A percentile compares a stretch with the other conserved stretches of the same genome.
Evolutionary conservation across 228 moss, liverwort and hornwort genomes (phyloP).

Genomic region (Sphagnum magellanicum): DNA sequence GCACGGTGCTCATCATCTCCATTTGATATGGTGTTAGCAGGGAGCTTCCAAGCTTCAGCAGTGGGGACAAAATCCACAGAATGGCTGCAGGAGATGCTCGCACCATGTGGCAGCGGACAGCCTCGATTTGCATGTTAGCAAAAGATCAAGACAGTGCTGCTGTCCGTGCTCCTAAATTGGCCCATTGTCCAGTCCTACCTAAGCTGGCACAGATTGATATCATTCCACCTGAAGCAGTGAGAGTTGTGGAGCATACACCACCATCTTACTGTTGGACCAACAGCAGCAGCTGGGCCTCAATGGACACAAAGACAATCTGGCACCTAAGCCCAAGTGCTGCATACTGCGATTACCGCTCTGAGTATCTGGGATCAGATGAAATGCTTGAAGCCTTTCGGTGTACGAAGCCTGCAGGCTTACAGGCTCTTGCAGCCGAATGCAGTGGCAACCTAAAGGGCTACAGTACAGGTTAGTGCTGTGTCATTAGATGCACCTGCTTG

Average conservation of each 20-base stretch:
- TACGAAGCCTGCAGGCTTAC: conserved; percentile 43
- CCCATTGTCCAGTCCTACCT: conserved; percentile 20
- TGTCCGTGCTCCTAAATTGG: conserved; percentile 59
- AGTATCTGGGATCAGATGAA: conserved; percentile 54
- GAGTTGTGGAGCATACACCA: conserved; percentile 1
- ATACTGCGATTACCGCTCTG: conserved; percentile 50
- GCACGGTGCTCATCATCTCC: too few relatives aligned
- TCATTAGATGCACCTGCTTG: neutral
- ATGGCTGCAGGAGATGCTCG: conserved; percentile 79
- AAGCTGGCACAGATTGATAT: conserved; percentile 10
- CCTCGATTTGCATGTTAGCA: conserved; percentile 52
- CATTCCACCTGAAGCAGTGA: conserved; percentile 8
- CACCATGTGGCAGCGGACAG: conserved; percentile 72
- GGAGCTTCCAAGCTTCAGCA: conserved; percentile 25
- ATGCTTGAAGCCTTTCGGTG: conserved; percentile 33
- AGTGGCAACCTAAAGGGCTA: conserved; percentile 38
- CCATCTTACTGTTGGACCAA: conserved; percentile 39
- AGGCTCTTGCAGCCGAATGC: conserved; percentile 58
- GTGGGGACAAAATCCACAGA: conserved; percentile 21
- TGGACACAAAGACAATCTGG: conserved; percentile 65
- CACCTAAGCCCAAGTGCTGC: conserved; percentile 45
- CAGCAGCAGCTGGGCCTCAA: conserved; percentile 55
- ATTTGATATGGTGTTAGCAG: conserved; percentile 1
- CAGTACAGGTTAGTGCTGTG: conserved; percentile 20
- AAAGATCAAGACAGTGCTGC: conserved; percentile 33